Evolutionary conservation across 192 early-diverging fungal genomes (phyloP).

Genomic region (Gaertneriomyces semiglobifer): DNA sequence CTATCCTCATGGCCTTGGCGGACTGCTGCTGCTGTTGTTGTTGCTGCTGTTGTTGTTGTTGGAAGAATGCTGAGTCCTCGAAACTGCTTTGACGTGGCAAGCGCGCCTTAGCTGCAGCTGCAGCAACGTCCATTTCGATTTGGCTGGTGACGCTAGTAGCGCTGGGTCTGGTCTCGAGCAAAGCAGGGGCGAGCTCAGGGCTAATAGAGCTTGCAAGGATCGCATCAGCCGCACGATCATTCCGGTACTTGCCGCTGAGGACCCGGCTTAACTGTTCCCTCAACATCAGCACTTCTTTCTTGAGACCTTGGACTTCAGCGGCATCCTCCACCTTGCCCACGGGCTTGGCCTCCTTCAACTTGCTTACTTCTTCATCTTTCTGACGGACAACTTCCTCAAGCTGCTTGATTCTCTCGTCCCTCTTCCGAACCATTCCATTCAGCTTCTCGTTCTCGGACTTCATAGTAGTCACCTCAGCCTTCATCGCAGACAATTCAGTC

Average conservation of each 20-base stretch:
- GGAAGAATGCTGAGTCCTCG: slow-evolving; percentile 6
- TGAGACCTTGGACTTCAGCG: slow-evolving; percentile 59
- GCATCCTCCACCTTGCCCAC: slow-evolving; percentile 55
- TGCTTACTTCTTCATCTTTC: slow-evolving; percentile 64
- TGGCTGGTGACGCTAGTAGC: slow-evolving; percentile 18
- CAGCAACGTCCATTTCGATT: slow-evolving; percentile 34
- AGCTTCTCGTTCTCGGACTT: slow-evolving; percentile 60
- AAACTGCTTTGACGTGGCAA: slow-evolving; percentile 28
- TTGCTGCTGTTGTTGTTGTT: neutral
- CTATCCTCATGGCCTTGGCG: slow-evolving; percentile 21
- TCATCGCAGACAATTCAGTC: slow-evolving; percentile 53
- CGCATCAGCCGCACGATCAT: slow-evolving; percentile 48
- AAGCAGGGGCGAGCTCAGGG: neutral
- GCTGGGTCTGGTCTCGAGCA: slow-evolving; percentile 7
- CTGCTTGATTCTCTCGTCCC: slow-evolving; percentile 62
- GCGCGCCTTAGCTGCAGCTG: slow-evolving; percentile 28
- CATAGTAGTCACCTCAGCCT: slow-evolving; percentile 55
- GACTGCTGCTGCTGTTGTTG: neutral
- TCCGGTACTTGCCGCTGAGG: slow-evolving; percentile 60
- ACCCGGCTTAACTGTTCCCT: slow-evolving; percentile 68
- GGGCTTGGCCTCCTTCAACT: slow-evolving; percentile 48
- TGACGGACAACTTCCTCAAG: slow-evolving; percentile 52
- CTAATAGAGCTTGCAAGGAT: slow-evolving; percentile 26
- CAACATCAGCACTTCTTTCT: slow-evolving; percentile 67
- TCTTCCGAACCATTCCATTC: slow-evolving; percentile 52